Conservation (phyloP, 83 land plant species). For the Picea abies region DNA sequence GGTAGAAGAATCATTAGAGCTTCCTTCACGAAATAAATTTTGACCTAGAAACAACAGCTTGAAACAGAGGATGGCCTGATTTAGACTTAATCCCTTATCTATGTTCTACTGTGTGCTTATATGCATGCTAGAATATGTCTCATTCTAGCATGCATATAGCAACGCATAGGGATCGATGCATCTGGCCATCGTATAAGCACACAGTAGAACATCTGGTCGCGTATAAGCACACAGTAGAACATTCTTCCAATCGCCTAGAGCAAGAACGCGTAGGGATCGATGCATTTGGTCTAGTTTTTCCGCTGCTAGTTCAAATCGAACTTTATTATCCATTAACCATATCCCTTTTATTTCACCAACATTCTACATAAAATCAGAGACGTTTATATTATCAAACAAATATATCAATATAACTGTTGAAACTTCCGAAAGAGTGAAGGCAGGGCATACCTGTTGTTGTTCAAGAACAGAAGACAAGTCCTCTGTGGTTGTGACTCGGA, state of each 20-base stretch:
- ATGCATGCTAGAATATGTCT: neutral
- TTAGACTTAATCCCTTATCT: neutral
- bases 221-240: too few relatives aligned
- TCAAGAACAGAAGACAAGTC: neutral
- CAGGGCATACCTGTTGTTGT: neutral
- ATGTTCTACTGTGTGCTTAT: neutral
- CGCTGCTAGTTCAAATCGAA: neutral
- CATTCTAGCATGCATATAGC: too few relatives aligned
- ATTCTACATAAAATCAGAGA: neutral
- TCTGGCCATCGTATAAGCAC: too few relatives aligned
- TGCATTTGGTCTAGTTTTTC: constrained; percentile 11
- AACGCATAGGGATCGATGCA: too few relatives aligned
- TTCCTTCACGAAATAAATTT: too few relatives aligned
- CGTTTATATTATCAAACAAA: too few relatives aligned
- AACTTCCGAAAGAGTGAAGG: too few relatives aligned
- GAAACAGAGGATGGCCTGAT: neutral
- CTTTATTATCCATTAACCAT: neutral
- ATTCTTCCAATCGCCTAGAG: neutral
- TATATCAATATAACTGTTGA: too few relatives aligned
- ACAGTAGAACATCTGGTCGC: too few relatives aligned
- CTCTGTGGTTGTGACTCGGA: constrained; percentile 3
- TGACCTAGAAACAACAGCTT: too few relatives aligned
- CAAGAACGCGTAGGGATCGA: constrained; percentile 7
- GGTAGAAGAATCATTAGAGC: neutral
- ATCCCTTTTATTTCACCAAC: neutral